Conservation (phyloP, 257 asterid species). For the Haberlea rhodopensis region DNA sequence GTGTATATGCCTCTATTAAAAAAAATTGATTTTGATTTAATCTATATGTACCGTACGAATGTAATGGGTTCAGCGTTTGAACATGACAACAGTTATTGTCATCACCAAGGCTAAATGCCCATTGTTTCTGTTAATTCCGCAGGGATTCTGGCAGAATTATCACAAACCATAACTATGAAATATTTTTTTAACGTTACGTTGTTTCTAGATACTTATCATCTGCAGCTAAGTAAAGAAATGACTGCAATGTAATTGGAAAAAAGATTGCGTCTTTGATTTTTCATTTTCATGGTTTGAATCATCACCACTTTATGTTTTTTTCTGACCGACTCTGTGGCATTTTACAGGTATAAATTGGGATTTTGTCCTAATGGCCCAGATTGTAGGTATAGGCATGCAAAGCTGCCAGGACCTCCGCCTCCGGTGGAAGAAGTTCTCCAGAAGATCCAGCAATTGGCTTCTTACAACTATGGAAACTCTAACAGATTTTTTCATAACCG, state of each 20-base stretch:
- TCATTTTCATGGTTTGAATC: conserved; percentile 14
- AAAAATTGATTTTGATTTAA: conserved; percentile 8
- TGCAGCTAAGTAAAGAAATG: background rate
- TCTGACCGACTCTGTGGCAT: conserved; percentile 27
- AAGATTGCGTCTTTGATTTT: conserved; percentile 1
- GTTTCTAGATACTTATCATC: conserved; percentile 14
- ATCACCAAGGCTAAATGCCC: background rate
- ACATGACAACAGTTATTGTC: no score
- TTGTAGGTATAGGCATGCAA: conserved; percentile 95
- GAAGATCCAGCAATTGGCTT: conserved; percentile 78
- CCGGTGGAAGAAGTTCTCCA: conserved; percentile 89
- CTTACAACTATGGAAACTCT: conserved; percentile 59
- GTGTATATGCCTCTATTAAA: background rate
- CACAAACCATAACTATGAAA: background rate
- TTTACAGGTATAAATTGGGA: conserved; percentile 88
- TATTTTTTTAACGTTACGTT: background rate
- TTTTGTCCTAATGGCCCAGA: conserved; percentile 98
- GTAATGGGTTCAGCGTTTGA: no score
- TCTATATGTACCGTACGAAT: background rate
- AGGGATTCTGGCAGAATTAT: background rate
- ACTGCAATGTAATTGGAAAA: background rate
- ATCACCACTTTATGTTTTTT: conserved; percentile 4
- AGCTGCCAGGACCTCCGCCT: conserved; percentile 97
- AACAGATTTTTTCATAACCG: conserved; percentile 73
- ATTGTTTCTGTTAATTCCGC: background rate